Percentiles rank a stretch among this genome's conserved stretches.
phyloP scores from a whole-genome alignment of 176 grass and related monocot species.

The Eragrostis nindensis region DNA sequence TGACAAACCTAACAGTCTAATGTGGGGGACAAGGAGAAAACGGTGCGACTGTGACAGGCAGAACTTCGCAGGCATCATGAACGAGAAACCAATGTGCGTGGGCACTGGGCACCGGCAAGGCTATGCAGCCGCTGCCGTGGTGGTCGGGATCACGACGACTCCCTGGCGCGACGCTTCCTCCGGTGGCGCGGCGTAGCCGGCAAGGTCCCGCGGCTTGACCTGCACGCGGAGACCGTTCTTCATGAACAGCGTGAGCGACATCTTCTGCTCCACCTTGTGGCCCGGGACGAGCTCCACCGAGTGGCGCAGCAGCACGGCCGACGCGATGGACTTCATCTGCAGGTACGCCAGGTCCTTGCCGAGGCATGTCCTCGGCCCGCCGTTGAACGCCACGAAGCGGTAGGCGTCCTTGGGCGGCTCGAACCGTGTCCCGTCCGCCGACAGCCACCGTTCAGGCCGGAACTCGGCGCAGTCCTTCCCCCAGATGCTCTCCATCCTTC shows the following conservation, averaged over 20 bases:
- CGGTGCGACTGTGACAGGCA: not conserved
- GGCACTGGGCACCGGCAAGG: not conserved
- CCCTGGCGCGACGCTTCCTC: conserved; percentile 18
- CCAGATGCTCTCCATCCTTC: conserved; percentile 91
- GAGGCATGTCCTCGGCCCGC: conserved; percentile 84
- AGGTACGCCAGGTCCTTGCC: conserved; percentile 97
- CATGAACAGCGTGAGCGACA: conserved; percentile 99
- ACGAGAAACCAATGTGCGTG: not conserved
- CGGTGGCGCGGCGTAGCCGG: conserved; percentile 28
- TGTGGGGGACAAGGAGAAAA: not conserved
- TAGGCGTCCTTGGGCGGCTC: conserved; percentile 75
- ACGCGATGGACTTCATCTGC: conserved; percentile 95
- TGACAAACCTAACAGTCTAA: conserved; percentile 3
- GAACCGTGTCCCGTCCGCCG: conserved; percentile 65
- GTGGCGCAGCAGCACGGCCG: conserved; percentile 88
- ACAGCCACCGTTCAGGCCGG: conserved; percentile 86
- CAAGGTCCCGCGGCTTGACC: conserved; percentile 69
- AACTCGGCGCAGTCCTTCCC: conserved; percentile 90
- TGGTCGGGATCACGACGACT: conserved; percentile 44
- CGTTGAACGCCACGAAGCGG: conserved; percentile 95
- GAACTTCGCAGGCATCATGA: conserved; percentile 1
- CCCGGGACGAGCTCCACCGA: conserved; percentile 71
- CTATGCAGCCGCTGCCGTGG: conserved; percentile 69
- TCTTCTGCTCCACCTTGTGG: conserved; percentile 93
- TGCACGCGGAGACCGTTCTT: conserved; percentile 79